phyloP scores from a whole-genome alignment of 768 basidiomycete species.

The Lepiota subincarnata region DNA sequence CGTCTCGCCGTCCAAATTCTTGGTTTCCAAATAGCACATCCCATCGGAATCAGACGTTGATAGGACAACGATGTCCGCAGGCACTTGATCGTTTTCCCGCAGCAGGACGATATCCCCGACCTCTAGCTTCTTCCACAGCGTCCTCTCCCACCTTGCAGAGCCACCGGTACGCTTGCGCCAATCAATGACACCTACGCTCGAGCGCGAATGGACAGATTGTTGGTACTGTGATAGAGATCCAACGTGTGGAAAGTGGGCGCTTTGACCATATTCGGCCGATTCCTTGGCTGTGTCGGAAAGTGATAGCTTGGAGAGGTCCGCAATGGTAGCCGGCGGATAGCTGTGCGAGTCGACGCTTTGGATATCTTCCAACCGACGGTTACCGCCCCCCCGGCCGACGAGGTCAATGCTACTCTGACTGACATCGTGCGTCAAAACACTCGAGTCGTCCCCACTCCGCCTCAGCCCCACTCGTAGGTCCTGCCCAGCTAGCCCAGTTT shows the following conservation, averaged over 20 bases:
- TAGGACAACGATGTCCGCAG: conserved; percentile 91
- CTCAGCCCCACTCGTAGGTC: conserved; percentile 62
- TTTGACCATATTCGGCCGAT: conserved; percentile 30
- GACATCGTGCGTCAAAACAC: conserved; percentile 33
- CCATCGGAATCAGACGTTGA: conserved; percentile 90
- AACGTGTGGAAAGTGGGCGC: conserved; percentile 14
- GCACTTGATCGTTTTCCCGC: conserved; percentile 92
- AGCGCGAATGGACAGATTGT: conserved; percentile 52
- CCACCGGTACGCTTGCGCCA: conserved; percentile 66
- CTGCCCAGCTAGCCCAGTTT: conserved; percentile 57
- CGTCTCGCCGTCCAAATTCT: conserved; percentile 97
- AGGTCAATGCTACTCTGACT: conserved; percentile 42
- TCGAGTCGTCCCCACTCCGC: conserved; percentile 42
- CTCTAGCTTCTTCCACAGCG: conserved; percentile 97
- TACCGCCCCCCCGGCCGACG: conserved; percentile 37
- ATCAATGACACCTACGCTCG: conserved; percentile 74
- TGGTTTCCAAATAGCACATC: conserved; percentile 94
- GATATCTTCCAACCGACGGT: conserved; percentile 60
- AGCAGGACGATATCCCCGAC: conserved; percentile 94
- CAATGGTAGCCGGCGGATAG: conserved; percentile 49
- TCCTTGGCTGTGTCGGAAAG: conserved; percentile 32
- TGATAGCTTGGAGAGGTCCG: conserved; percentile 31
- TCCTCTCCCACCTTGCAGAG: conserved; percentile 86
- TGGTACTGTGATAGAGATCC: conserved; percentile 49
- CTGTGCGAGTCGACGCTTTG: conserved; percentile 62